These are phyloP conservation scores for Moesziomyces aphidis DNA, from an alignment of 1,284 basidiomycete species.

Conservation along the genomic window DNA sequence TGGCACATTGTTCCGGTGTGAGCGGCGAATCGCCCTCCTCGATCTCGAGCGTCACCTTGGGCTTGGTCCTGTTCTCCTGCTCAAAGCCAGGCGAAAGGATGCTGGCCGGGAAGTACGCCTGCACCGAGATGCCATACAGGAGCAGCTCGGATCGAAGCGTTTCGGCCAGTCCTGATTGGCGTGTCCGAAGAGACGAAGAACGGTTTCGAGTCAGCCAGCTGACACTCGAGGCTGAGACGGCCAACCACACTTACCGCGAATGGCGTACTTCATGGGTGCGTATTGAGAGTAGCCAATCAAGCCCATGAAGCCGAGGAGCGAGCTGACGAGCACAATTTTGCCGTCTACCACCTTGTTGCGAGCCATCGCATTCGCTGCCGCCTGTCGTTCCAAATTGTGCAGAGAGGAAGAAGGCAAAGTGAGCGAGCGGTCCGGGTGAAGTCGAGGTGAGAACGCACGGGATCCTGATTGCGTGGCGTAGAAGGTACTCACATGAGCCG, in stretches of 20 bases:
- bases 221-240: slow-evolving; percentile 15
- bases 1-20: slow-evolving; percentile 77
- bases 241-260: slow-evolving; percentile 75
- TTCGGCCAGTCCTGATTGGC: slow-evolving; percentile 80
- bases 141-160: slow-evolving; percentile 83
- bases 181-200: no score
- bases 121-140: slow-evolving; percentile 82
- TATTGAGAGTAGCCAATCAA: slow-evolving; percentile 88
- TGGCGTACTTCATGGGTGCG: slow-evolving; percentile 87
- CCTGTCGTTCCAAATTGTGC: slow-evolving; percentile 70
- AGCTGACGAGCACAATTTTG: slow-evolving; percentile 85
- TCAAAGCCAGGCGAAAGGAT: slow-evolving; percentile 85
- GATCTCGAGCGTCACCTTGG: slow-evolving; percentile 80
- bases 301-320: slow-evolving; percentile 82
- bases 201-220: background rate
- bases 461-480: no score
- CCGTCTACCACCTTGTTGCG: slow-evolving; percentile 72
- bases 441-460: no score
- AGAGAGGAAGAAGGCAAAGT: slow-evolving; percentile 4
- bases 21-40: slow-evolving; percentile 81
- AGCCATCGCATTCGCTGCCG: slow-evolving; percentile 79
- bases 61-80: slow-evolving; percentile 85
- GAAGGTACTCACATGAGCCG: slow-evolving; percentile 75
- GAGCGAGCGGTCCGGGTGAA: background rate
- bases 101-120: slow-evolving; percentile 87